Evolutionary conservation across 441 rosid genomes (phyloP).

Genomic region (Caryocar brasiliense): DNA sequence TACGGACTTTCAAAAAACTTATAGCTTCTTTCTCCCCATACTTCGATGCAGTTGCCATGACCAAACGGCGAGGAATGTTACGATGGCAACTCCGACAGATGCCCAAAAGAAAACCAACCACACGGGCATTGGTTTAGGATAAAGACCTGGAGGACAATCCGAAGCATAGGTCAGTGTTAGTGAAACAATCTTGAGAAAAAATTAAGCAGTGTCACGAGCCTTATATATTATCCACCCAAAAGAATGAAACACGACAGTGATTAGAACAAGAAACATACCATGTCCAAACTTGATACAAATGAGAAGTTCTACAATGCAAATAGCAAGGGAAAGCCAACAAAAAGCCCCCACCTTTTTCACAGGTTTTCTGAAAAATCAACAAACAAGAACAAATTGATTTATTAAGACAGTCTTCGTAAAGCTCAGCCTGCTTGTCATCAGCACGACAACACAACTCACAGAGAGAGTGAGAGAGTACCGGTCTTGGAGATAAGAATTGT

Average conservation of each 20-base stretch:
- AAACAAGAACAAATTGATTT: neutral
- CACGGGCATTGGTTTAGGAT: conserved; percentile 76
- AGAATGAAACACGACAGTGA: neutral
- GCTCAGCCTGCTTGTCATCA: no score
- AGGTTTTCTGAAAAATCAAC: conserved; percentile 39
- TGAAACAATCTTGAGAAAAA: neutral
- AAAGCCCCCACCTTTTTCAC: conserved; percentile 97
- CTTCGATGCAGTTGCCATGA: conserved; percentile 64
- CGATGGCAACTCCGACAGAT: conserved; percentile 45
- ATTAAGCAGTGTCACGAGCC: neutral
- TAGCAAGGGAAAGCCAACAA: conserved; percentile 97
- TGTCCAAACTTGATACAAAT: conserved; percentile 96
- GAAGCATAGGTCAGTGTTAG: neutral
- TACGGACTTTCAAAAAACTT: conserved; percentile 18
- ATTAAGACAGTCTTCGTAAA: no score
- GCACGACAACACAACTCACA: no score
- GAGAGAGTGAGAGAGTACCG: conserved; percentile 35
- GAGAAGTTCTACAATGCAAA: conserved; percentile 94
- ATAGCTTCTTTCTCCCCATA: conserved; percentile 57
- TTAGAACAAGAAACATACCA: conserved; percentile 35
- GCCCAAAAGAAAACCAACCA: conserved; percentile 75
- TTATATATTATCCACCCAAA: no score
- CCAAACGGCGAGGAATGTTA: conserved; percentile 60
- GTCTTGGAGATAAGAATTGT: conserved; percentile 95
- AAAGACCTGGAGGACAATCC: conserved; percentile 44